A percentile compares a stretch with the other conserved stretches of the same genome.
phyloP scores from a whole-genome alignment of 768 basidiomycete species.

The Rossbeevera mucosa region DNA sequence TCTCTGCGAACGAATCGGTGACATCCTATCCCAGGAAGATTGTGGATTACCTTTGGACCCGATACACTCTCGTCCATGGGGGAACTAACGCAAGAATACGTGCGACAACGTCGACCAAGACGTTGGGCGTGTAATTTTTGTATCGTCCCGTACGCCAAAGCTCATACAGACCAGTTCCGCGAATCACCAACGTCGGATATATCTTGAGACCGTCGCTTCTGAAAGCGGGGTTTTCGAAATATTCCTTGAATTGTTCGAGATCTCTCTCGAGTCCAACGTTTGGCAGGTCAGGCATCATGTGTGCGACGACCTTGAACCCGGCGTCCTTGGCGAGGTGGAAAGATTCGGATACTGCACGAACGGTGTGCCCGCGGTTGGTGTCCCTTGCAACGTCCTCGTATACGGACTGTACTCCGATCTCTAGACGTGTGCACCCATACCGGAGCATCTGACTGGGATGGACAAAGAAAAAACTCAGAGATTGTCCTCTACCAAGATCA shows the following conservation, averaged over 20 bases:
- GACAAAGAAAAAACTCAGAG: constrained; percentile 1
- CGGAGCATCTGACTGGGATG: constrained; percentile 90
- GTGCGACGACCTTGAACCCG: constrained; percentile 98
- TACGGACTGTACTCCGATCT: constrained; percentile 98
- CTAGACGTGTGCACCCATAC: constrained; percentile 96
- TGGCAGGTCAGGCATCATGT: constrained; percentile 99
- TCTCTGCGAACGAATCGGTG: constrained; percentile 50
- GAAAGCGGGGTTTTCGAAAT: constrained; percentile 98
- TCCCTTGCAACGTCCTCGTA: constrained; percentile 99
- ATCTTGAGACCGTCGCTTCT: constrained; percentile 96
- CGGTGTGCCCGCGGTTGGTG: constrained; percentile 98
- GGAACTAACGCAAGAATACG: constrained; percentile 94
- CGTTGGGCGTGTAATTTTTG: constrained; percentile 99
- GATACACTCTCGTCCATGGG: constrained; percentile 97
- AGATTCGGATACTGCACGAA: constrained; percentile 92
- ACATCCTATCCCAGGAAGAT: neutral
- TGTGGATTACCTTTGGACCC: constrained; percentile 77
- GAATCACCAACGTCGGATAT: constrained; percentile 96
- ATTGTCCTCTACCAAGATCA: neutral
- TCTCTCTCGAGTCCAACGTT: constrained; percentile 98
- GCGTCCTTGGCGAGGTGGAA: constrained; percentile 99
- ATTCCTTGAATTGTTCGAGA: constrained; percentile 98
- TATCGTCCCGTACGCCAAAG: constrained; percentile 96
- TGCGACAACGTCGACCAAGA: constrained; percentile 95
- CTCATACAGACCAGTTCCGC: constrained; percentile 94